Base-by-base conservation (phyloP, 1,284 basidiomycete species). In the Vanrija sp. region DNA sequence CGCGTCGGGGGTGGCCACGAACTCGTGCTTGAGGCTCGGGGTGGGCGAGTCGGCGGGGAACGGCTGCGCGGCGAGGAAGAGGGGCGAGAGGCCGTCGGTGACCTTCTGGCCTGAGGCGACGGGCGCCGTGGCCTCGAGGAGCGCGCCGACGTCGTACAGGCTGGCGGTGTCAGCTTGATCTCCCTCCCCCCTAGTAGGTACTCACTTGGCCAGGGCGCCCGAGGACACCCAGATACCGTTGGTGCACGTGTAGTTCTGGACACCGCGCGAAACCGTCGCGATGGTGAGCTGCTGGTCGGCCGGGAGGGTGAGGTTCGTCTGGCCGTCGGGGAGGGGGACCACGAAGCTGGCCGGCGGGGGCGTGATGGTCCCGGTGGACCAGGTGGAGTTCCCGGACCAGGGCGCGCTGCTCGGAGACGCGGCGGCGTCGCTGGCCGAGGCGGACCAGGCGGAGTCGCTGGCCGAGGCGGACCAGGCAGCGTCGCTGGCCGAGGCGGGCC, bases 61-160 rank as follows among this genome's bases (percentile, higher is more conserved):
- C 18, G 47, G 27, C 15, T 41, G 39, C 10, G 35, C 25, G 12
- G 46, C 45, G 41, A 57, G 57, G 3, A 62, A 64, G 37, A 62
- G 22, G 14, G 49, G 24, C 23, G 69, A 61, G 6, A 69, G 50
- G 4, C 55, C 5, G 5, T 35, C 22, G 36, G 53, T 64, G 15
- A 3, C 27, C 35, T 8, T 31, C 31, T 41, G 23, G 20, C 54
- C 19, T 8, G 56, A 41, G 25, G 55, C 59, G 65, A 81, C 81
- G 14, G 67, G 51, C 16, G 75, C 58, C 7, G 72, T 72, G 45
- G 69, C 7, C 4, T 48, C 71, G 58, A 75, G 75, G 37, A 82
- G 60, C 75, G 84, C 85, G 2, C 81, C 82, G 41, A 80, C 76
- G 66, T 87, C 84, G 66, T 83, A 81, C 6, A 86, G 67, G 46